Evolutionary conservation across 1,284 basidiomycete species (phyloP), one percentile per base, ranked within the genome.

Genomic region (Pascua sp.): DNA sequence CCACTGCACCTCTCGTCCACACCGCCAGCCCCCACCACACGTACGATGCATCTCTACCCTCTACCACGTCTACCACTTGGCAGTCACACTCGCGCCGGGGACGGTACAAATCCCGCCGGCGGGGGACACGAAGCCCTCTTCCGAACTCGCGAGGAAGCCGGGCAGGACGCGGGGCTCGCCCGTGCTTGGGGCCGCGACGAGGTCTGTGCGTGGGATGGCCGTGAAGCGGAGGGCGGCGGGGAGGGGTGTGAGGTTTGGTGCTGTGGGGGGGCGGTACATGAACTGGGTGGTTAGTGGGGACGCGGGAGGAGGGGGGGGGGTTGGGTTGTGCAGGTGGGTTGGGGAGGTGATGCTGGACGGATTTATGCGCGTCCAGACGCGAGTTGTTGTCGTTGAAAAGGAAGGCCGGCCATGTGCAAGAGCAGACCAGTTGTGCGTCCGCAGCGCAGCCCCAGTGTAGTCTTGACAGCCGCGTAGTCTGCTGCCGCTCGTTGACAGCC

Each of bases 111-210:
- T 3, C 24, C 36, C 2, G n/a, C 45, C 24, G 48, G 46, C 24
- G 15, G 32, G 13, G 38, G 24, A 44, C 2, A 61, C 41, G 39
- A 61, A 51, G 5, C 60, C 60, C 32, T 49, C 60, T 46, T 61
- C 60, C 17, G 47, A 51, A 8, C 51, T 44, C 1, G 56, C 60
- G 8, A 58, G 48, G 60, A 58, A 61, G 9, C 60, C 60, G 3
- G 36, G 37, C 12, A 38, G 38, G 37, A 48, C 24, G n/a, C 42
- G 41, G n/a, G 56, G 42, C 44, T 47, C 43, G 5, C 46, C 53
- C 11, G 16, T 11, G 8, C 13, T 15, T 3, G 18, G 32, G 11
- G 52, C 16, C 12, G 47, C 49, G 15, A 37, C 49, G 24, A 41
- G 43, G 42, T 61, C 50, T 5, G 45, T 54, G 32, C 54, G 53